Evolutionary conservation across 2,329 filamentous ascomycete genomes (phyloP).

Genomic region (Hypomyces rosellus): DNA sequence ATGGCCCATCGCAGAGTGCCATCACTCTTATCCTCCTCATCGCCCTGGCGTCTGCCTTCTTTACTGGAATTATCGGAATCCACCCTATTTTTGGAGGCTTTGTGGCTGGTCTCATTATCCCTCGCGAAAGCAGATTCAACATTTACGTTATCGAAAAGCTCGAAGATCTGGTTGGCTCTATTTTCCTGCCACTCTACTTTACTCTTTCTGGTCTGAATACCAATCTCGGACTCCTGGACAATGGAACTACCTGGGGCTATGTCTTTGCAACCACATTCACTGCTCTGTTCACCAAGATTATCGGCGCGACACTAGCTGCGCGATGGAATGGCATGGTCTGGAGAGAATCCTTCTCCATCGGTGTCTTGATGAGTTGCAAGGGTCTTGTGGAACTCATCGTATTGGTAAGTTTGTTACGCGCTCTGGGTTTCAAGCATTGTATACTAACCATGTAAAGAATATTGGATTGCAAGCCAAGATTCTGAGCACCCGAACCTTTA

Average conservation of each 20-base stretch:
- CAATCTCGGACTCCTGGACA: conserved; percentile 75
- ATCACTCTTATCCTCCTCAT: conserved; percentile 78
- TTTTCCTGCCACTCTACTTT: conserved; percentile 90
- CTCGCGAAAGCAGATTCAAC: conserved; percentile 82
- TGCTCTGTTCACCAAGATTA: conserved; percentile 79
- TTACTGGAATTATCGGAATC: conserved; percentile 83
- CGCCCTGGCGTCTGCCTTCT: conserved; percentile 73
- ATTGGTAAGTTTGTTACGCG: conserved; percentile 49
- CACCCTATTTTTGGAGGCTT: conserved; percentile 95
- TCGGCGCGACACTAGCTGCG: conserved; percentile 75
- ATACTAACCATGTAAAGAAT: conserved; percentile 35
- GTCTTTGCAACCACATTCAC: conserved; percentile 75
- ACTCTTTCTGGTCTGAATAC: conserved; percentile 86
- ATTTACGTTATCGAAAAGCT: conserved; percentile 92
- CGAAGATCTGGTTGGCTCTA: conserved; percentile 77
- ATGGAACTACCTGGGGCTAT: conserved; percentile 81
- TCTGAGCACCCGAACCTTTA: conserved; percentile 74
- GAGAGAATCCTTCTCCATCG: conserved; percentile 85
- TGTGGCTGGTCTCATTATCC: conserved; percentile 80
- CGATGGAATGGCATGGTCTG: conserved; percentile 71
- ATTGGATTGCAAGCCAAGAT: conserved; percentile 80
- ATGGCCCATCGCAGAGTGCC: conserved; percentile 80
- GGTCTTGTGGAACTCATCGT: conserved; percentile 92
- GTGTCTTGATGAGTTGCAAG: conserved; percentile 92
- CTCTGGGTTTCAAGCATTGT: no score